Evolutionary conservation across 768 basidiomycete genomes (phyloP).

Genomic region (Suillus luteus): DNA sequence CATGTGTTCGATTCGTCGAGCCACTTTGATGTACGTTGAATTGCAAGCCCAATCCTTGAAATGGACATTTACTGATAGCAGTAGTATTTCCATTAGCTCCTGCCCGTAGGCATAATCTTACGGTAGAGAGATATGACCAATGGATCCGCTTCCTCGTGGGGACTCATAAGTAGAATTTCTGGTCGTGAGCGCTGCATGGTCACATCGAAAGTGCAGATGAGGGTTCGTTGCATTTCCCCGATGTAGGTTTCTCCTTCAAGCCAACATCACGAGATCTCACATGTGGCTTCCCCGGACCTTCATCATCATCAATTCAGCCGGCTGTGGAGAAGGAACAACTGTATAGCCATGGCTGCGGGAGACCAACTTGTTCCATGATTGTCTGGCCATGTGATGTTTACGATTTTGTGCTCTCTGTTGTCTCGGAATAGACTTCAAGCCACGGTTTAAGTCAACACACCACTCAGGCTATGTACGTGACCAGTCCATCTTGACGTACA

Average conservation of each 20-base stretch:
- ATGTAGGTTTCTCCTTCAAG: neutral
- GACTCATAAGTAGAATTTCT: neutral
- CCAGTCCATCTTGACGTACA: neutral
- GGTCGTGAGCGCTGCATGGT: neutral
- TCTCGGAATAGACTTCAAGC: neutral
- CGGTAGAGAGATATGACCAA: neutral
- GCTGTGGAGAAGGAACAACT: neutral
- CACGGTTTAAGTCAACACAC: neutral
- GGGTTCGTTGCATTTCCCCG: neutral
- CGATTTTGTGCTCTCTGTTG: neutral
- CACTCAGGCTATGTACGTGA: conserved; percentile 1
- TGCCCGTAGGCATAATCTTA: neutral
- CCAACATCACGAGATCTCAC: neutral
- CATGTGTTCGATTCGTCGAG: neutral
- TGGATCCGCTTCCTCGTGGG: neutral
- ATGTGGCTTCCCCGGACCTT: neutral
- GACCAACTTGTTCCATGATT: neutral
- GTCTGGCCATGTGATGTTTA: neutral
- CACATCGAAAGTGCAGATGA: neutral
- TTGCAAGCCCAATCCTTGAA: neutral
- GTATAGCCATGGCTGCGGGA: neutral
- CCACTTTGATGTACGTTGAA: neutral
- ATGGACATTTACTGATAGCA: neutral
- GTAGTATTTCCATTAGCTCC: neutral
- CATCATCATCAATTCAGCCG: neutral